Evolutionary conservation across 306 rosid species (phyloP).

Genomic region (Corylus americana): DNA sequence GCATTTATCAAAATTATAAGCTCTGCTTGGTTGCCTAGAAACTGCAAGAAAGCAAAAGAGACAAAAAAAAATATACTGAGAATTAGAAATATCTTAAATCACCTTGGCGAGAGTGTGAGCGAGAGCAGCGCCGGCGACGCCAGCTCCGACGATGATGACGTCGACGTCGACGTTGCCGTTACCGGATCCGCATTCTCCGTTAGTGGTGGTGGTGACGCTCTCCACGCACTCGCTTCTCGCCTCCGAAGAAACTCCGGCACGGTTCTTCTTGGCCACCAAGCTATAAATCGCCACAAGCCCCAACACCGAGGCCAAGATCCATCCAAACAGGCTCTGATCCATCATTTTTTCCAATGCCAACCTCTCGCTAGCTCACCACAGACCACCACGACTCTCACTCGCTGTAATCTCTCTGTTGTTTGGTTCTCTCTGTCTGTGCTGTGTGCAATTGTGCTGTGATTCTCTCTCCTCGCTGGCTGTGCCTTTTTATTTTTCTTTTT

Average conservation of each 20-base stretch:
- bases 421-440: neutral
- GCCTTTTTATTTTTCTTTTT: neutral
- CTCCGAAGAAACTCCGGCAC: constrained; percentile 21
- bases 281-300: constrained; percentile 41
- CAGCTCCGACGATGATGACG: constrained; percentile 90
- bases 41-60: constrained; percentile 5
- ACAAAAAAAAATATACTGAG: neutral
- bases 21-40: constrained; percentile 3
- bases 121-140: constrained; percentile 93
- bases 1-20: neutral
- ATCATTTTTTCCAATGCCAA: constrained; percentile 41
- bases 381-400: constrained; percentile 17
- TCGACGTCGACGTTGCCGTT: constrained; percentile 71
- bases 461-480: constrained; percentile 12
- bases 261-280: constrained; percentile 29
- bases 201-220: constrained; percentile 39
- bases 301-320: constrained; percentile 45
- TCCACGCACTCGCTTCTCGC: constrained; percentile 32
- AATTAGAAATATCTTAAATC: neutral
- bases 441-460: constrained; percentile 9
- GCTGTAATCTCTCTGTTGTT: neutral
- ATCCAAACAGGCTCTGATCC: constrained; percentile 50
- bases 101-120: constrained; percentile 97
- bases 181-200: constrained; percentile 64
- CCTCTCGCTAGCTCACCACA: constrained; percentile 26